Conservation (phyloP, 2,329 filamentous ascomycete genomes). For the Thyridium curvatum region DNA sequence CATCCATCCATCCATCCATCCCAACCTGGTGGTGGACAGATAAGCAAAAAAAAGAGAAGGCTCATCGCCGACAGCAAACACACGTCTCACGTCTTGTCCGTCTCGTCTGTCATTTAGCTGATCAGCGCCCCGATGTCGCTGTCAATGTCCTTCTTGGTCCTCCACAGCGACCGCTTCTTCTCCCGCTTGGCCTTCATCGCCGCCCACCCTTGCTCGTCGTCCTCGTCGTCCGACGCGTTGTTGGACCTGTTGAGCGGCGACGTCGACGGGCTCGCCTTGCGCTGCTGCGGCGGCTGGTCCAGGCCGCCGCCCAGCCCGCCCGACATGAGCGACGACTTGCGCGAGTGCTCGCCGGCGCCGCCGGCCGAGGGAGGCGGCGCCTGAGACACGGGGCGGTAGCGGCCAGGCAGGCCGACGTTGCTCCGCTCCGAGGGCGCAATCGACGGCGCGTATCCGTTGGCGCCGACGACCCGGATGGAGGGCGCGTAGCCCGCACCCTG, state of each 20-base stretch:
- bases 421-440: conserved; percentile 95
- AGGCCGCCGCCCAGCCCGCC: conserved; percentile 23
- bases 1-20: too few species aligned
- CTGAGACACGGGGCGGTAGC: conserved; percentile 85
- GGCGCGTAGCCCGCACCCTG: conserved; percentile 34
- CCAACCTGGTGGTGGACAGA: too few species aligned
- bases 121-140: conserved; percentile 43
- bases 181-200: conserved; percentile 65
- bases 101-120: too few species aligned
- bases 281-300: conserved; percentile 18
- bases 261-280: conserved; percentile 23
- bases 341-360: conserved; percentile 17
- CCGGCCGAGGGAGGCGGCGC: conserved; percentile 28
- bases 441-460: conserved; percentile 69
- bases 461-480: conserved; percentile 42
- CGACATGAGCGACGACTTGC: conserved; percentile 36
- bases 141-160: conserved; percentile 49
- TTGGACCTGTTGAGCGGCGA: conserved; percentile 32
- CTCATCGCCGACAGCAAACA: too few species aligned
- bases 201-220: conserved; percentile 63
- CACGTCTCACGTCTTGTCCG: too few species aligned
- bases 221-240: conserved; percentile 54
- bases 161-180: conserved; percentile 62
- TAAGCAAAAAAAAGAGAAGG: too few species aligned
- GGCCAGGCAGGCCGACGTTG: conserved; percentile 81